These are phyloP conservation scores for Fagopyrum esculentum DNA, from an alignment of 148 eudicot species.

Conservation along the genomic window DNA sequence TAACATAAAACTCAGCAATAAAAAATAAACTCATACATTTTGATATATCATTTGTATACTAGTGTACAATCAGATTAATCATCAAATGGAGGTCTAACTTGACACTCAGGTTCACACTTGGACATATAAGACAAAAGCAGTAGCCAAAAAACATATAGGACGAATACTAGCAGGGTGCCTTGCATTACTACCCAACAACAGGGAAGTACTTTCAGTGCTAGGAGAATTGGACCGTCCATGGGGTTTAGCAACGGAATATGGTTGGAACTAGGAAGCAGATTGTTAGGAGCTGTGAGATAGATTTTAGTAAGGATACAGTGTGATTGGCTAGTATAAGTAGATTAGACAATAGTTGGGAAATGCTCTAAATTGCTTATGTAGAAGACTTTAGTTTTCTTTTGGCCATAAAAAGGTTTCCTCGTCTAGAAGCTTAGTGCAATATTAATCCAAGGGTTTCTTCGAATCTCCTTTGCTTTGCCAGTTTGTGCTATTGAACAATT, in stretches of 20 bases:
- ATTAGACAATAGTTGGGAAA: not conserved
- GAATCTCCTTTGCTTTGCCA: not conserved
- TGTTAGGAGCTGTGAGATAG: not conserved
- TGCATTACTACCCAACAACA: not conserved
- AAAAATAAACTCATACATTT: not conserved
- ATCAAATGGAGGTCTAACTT: not conserved
- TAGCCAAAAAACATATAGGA: not conserved
- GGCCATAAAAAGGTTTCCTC: not conserved
- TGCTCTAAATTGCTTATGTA: not conserved
- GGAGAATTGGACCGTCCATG: not conserved
- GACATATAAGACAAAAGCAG: not conserved
- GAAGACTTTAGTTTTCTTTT: not conserved
- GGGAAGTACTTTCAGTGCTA: not conserved
- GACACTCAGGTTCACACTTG: not conserved
- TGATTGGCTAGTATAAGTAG: not conserved
- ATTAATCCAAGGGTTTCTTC: not conserved
- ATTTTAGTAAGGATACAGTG: not conserved
- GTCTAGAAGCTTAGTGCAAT: not conserved
- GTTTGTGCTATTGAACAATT: not conserved
- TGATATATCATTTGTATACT: not conserved
- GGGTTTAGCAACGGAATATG: not conserved
- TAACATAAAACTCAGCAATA: not conserved
- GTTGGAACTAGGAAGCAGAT: not conserved
- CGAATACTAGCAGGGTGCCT: not conserved
- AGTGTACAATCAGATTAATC: not conserved